Evolutionary conservation across 2,329 filamentous ascomycete genomes (phyloP).

Genomic region (Trichophyton benhamiae): DNA sequence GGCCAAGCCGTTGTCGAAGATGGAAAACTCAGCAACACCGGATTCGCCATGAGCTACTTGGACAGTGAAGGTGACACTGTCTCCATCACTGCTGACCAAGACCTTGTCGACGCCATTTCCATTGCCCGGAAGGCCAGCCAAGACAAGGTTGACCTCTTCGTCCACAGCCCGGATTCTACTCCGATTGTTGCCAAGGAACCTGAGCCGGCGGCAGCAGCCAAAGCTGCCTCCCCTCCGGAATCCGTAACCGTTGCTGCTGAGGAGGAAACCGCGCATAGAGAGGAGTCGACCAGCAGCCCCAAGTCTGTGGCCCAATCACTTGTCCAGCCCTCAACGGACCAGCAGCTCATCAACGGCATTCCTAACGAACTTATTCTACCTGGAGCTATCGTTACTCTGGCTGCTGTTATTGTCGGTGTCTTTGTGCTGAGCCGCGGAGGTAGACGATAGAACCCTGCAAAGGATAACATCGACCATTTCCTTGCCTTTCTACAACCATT

Average conservation of each 20-base stretch:
- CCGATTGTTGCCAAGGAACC: slow-evolving; percentile 57
- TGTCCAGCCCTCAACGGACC: slow-evolving; percentile 43
- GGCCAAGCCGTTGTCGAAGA: slow-evolving; percentile 67
- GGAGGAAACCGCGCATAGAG: slow-evolving; percentile 36
- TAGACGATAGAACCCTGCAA: background rate
- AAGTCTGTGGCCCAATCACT: slow-evolving; percentile 33
- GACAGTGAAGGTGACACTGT: slow-evolving; percentile 96
- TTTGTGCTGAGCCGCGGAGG: slow-evolving; percentile 65
- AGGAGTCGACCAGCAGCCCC: slow-evolving; percentile 26
- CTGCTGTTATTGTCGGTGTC: slow-evolving; percentile 84
- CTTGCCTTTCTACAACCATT: background rate
- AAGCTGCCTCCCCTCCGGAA: slow-evolving; percentile 42
- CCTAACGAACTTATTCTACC: slow-evolving; percentile 89
- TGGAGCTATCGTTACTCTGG: slow-evolving; percentile 87
- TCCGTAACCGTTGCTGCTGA: slow-evolving; percentile 40
- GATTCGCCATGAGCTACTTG: slow-evolving; percentile 87
- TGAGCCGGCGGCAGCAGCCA: slow-evolving; percentile 39
- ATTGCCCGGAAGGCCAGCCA: slow-evolving; percentile 63
- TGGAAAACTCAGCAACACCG: slow-evolving; percentile 60
- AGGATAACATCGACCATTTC: background rate
- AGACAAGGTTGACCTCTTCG: slow-evolving; percentile 95
- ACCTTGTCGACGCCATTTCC: slow-evolving; percentile 78
- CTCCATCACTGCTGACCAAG: slow-evolving; percentile 90
- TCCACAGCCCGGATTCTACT: slow-evolving; percentile 86
- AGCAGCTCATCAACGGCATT: slow-evolving; percentile 78